Conservation (phyloP, 108 stramenopile genomes). For the Cylindrotheca fusiformis region DNA sequence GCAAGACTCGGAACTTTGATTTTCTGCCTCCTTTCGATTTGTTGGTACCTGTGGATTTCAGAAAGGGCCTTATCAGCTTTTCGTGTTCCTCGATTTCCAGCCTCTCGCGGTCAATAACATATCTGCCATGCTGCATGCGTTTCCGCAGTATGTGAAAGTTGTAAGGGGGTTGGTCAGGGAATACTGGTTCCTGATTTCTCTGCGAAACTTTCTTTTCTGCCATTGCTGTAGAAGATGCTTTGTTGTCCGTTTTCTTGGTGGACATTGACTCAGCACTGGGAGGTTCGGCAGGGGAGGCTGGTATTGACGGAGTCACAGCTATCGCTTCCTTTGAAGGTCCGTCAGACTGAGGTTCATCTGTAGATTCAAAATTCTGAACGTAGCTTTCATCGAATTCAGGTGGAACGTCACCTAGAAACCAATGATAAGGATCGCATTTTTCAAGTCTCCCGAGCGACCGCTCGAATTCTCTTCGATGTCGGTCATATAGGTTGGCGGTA, state of each 20-base stretch:
- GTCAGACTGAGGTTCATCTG: neutral
- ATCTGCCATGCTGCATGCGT: conserved; percentile 59
- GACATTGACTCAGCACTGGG: neutral
- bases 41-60: conserved; percentile 9
- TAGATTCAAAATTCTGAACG: neutral
- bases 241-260: neutral
- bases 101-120: conserved; percentile 57
- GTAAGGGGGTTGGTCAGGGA: conserved; percentile 51
- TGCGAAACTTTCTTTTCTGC: neutral
- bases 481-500: conserved; percentile 49
- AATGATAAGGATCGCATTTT: conserved; percentile 70
- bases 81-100: conserved; percentile 41
- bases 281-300: neutral
- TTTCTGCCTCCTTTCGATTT: conserved; percentile 10
- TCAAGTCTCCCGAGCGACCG: conserved; percentile 54
- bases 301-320: neutral
- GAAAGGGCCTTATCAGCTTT: conserved; percentile 28
- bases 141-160: conserved; percentile 63
- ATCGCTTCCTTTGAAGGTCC: neutral
- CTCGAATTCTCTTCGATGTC: conserved; percentile 78
- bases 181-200: conserved; percentile 1
- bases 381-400: conserved; percentile 63
- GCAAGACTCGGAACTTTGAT: conserved; percentile 33
- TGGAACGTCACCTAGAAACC: conserved; percentile 64
- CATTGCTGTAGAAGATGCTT: neutral